Percentiles rank a stretch among this genome's conserved stretches.
These are phyloP conservation scores for Kwoniella europaea DNA, from an alignment of 768 basidiomycete species.

Conservation along the genomic window DNA sequence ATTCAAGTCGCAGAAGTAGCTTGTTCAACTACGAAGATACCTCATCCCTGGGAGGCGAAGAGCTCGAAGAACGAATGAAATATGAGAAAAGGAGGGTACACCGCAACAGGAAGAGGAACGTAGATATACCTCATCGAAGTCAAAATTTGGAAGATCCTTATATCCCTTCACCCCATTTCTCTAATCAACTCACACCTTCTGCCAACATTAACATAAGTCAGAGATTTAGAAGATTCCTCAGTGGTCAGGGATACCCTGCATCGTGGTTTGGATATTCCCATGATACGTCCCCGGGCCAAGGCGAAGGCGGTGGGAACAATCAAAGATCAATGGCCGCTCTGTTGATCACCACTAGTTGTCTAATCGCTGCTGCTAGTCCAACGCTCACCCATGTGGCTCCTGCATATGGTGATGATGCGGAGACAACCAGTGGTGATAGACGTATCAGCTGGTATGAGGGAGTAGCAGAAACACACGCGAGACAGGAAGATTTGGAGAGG, in stretches of 20 bases:
- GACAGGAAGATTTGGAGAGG: conserved; percentile 34
- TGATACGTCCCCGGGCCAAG: background rate
- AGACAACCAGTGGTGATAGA: conserved; percentile 37
- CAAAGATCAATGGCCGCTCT: conserved; percentile 40
- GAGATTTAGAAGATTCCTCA: conserved; percentile 22
- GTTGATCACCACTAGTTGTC: conserved; percentile 37
- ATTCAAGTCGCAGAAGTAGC: conserved; percentile 15
- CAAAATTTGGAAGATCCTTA: conserved; percentile 48
- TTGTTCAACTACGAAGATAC: background rate
- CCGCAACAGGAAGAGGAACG: conserved; percentile 22
- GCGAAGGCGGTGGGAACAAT: background rate
- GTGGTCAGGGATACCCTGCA: conserved; percentile 11
- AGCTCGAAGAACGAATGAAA: conserved; percentile 1
- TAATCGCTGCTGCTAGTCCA: conserved; percentile 39
- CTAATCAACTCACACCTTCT: conserved; percentile 30
- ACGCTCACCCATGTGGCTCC: conserved; percentile 42
- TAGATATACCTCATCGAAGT: conserved; percentile 31
- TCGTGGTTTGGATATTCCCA: conserved; percentile 31
- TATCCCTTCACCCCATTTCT: conserved; percentile 39
- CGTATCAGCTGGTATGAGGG: conserved; percentile 40
- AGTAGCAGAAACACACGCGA: conserved; percentile 25
- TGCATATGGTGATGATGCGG: conserved; percentile 36
- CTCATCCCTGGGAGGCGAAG: background rate
- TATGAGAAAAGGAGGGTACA: conserved; percentile 17
- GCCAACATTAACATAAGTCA: conserved; percentile 32